Percentiles rank a stretch among this genome's conserved stretches.
Conservation (phyloP, 176 grass and related monocot genomes). For the Carex kokanica region DNA sequence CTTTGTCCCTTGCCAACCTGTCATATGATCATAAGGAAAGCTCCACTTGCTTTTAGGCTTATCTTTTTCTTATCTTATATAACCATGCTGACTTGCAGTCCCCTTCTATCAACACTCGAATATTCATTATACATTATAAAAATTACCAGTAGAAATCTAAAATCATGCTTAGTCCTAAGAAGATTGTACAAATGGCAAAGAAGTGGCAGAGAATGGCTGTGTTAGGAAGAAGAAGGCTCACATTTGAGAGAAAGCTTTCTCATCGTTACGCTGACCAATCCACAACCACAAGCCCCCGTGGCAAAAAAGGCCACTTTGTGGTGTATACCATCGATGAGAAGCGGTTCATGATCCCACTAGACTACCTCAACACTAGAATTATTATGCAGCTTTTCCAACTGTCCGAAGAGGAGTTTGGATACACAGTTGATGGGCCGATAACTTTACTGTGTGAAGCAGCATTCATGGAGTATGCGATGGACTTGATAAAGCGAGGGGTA, state of each 20-base stretch:
- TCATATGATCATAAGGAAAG: not conserved
- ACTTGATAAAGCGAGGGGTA: slow-evolving; percentile 43
- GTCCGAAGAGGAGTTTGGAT: slow-evolving; percentile 44
- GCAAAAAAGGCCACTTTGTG: slow-evolving; percentile 37
- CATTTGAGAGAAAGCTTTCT: not conserved
- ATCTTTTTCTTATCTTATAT: slow-evolving; percentile 21
- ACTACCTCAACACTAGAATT: slow-evolving; percentile 30
- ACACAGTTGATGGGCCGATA: slow-evolving; percentile 32
- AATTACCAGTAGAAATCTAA: too few species aligned
- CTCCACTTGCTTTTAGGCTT: not conserved
- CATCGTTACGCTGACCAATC: not conserved
- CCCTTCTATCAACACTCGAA: slow-evolving; percentile 10
- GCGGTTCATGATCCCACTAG: slow-evolving; percentile 47
- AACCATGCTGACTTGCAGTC: not conserved
- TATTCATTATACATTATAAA: not conserved
- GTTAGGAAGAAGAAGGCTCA: slow-evolving; percentile 33
- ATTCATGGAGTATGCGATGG: slow-evolving; percentile 58
- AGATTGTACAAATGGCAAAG: slow-evolving; percentile 38
- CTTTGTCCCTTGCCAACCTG: slow-evolving; percentile 31
- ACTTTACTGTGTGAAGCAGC: slow-evolving; percentile 38
- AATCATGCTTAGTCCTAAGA: slow-evolving; percentile 37
- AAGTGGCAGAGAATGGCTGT: slow-evolving; percentile 44
- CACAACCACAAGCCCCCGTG: slow-evolving; percentile 6
- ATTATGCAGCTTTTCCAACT: slow-evolving; percentile 37
- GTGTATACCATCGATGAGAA: slow-evolving; percentile 34